Evolutionary conservation across 495 filamentous ascomycete genomes (phyloP).

Genomic region (Endocarpon pusillum): DNA sequence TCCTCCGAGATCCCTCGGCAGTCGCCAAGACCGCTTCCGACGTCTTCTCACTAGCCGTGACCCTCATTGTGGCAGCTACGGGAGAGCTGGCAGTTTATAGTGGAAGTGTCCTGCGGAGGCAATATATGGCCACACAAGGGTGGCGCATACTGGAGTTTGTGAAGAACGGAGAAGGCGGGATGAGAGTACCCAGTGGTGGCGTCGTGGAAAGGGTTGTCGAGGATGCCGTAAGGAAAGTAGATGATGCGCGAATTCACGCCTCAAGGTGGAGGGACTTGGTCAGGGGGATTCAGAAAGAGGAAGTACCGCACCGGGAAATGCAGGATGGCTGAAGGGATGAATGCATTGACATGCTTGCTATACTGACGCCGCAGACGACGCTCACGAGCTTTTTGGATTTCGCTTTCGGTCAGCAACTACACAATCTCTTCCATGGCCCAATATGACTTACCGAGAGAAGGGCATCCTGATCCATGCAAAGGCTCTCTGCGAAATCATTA

Average conservation of each 20-base stretch:
- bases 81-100: slow-evolving; percentile 36
- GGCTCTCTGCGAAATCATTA: too few species aligned
- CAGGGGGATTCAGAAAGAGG: not conserved
- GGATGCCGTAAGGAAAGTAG: slow-evolving; percentile 23
- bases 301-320: not conserved
- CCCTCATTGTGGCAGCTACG: slow-evolving; percentile 35
- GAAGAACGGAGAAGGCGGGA: slow-evolving; percentile 21
- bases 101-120: slow-evolving; percentile 24
- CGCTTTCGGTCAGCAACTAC: too few species aligned
- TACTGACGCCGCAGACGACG: too few species aligned
- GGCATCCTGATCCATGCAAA: too few species aligned
- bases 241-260: not conserved
- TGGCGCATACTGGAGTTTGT: slow-evolving; percentile 29
- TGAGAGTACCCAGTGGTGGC: slow-evolving; percentile 24
- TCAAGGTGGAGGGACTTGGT: not conserved
- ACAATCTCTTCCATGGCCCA: too few species aligned
- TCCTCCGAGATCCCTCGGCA: slow-evolving; percentile 14
- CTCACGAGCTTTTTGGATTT: too few species aligned
- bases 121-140: slow-evolving; percentile 31
- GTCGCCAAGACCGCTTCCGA: slow-evolving; percentile 25
- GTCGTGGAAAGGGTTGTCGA: slow-evolving; percentile 26
- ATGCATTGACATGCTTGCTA: too few species aligned
- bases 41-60: slow-evolving; percentile 38
- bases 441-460: too few species aligned
- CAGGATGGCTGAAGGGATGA: too few species aligned